Evolutionary conservation across 1,139 yeast species (phyloP), one percentile per base, ranked within the genome.

Genomic region (Geotrichum klebahnii): DNA sequence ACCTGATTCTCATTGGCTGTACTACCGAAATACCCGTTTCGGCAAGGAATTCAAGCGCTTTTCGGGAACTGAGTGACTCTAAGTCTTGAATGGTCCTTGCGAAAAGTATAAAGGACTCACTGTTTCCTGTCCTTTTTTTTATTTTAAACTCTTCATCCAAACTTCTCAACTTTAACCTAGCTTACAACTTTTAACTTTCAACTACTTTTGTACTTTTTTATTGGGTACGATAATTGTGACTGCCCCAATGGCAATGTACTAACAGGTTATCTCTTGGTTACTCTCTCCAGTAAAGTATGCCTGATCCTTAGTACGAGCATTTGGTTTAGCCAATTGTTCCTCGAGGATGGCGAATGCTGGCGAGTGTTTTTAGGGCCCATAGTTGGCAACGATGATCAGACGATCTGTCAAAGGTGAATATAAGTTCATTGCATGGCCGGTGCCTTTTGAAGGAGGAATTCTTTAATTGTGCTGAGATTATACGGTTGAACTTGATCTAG

Each of bases 401-500:
- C 20, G n/a, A 12, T 14, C n/a, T 39, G 16, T 12, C 28, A 34
- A 46, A 46, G 44, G 44, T 42, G 41, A 23, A 46, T 38, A 40
- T 42, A 33, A 42, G 50, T 41, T 46, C 50, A 40, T 40, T 53
- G 62, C 62, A 55, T 59, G 60, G 61, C 62, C 62, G 62, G 62
- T 59, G 62, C 62, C 57, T 49, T 46, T 43, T 24, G 16, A n/a
- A n/a, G 32, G 31, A 36, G 36, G 5, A n/a, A 16, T 16, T 44
- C 34, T 12, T 16, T 5, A 29, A 22, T 48, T 37, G 50, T 48
- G 67, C 67, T 65, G 68, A 65, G 67, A 64, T 56, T 58, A 60
- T 58, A 64, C 68, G 67, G 68, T 57, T 55, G 64, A 59, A 62
- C 66, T 61, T 62, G 66, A 62, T 60, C 66, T 61, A 61, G 66